Conservation (phyloP, 129 eudicot genomes). For the Scalesia atractyloides region DNA sequence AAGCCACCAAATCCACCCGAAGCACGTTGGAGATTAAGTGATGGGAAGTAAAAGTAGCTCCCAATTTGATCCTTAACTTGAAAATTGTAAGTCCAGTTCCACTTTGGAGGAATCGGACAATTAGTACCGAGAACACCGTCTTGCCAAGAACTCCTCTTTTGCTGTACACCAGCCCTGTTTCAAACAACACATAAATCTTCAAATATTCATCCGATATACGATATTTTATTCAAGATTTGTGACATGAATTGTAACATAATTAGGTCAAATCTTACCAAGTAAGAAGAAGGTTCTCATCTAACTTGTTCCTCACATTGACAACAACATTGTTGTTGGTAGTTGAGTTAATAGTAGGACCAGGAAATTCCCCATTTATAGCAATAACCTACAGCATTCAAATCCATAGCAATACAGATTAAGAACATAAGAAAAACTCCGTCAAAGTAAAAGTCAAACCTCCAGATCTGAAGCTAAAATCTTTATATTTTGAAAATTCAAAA, state of each 20-base stretch:
- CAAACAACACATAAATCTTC: not conserved
- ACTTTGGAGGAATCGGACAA: conserved; percentile 66
- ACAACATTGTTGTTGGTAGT: conserved; percentile 58
- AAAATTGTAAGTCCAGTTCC: conserved; percentile 61
- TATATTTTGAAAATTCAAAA: not conserved
- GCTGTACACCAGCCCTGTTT: conserved; percentile 61
- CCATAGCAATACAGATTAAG: conserved; percentile 24
- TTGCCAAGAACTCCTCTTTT: conserved; percentile 61
- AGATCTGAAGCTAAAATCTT: conserved; percentile 65
- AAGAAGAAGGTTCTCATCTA: conserved; percentile 52
- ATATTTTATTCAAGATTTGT: not conserved
- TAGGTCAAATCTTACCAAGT: conserved; percentile 47
- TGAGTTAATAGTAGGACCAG: conserved; percentile 61
- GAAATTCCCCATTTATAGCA: conserved; percentile 60
- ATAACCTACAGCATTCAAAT: conserved; percentile 45
- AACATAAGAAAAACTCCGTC: conserved; percentile 22
- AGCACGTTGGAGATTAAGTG: conserved; percentile 53
- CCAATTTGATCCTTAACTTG: conserved; percentile 73
- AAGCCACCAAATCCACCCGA: conserved; percentile 67
- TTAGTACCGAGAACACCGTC: conserved; percentile 69
- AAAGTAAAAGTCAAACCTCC: conserved; percentile 25
- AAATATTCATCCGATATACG: not conserved
- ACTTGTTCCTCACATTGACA: conserved; percentile 60
- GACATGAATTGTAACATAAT: not conserved
- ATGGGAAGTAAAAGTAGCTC: conserved; percentile 65